Conservation (phyloP, 495 filamentous ascomycete genomes). For the Aspergillus diversus region DNA sequence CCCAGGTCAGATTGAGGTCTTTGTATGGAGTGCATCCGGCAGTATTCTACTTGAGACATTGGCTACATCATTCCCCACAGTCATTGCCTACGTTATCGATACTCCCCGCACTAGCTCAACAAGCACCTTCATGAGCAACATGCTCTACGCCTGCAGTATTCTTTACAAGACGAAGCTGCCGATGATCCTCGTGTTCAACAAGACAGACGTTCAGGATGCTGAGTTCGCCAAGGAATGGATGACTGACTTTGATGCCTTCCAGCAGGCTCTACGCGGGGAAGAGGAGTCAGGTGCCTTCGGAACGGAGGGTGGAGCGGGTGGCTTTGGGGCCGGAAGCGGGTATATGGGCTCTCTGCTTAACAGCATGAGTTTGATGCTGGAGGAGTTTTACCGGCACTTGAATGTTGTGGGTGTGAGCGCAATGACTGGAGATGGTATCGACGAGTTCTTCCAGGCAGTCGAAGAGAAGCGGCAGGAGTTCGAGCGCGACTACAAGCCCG, state of each 20-base stretch:
- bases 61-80: slow-evolving; percentile 90
- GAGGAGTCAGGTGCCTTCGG: slow-evolving; percentile 79
- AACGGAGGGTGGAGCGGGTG: slow-evolving; percentile 63
- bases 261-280: slow-evolving; percentile 77
- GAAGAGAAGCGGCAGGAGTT: slow-evolving; percentile 87
- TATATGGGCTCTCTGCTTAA: slow-evolving; percentile 98
- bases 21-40: slow-evolving; percentile 94
- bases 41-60: slow-evolving; percentile 92
- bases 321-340: slow-evolving; percentile 74
- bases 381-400: slow-evolving; percentile 95
- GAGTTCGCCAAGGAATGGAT: slow-evolving; percentile 98
- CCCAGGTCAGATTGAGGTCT: slow-evolving; percentile 97
- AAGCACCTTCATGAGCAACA: slow-evolving; percentile 98
- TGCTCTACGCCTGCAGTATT: slow-evolving; percentile 98
- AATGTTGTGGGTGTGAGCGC: slow-evolving; percentile 91
- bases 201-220: slow-evolving; percentile 92
- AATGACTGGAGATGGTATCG: slow-evolving; percentile 88
- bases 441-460: slow-evolving; percentile 91
- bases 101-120: slow-evolving; percentile 91
- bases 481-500: slow-evolving; percentile 86
- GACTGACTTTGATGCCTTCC: slow-evolving; percentile 97
- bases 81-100: slow-evolving; percentile 96
- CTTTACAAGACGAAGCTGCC: slow-evolving; percentile 97
- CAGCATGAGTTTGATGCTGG: slow-evolving; percentile 96
- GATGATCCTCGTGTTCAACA: slow-evolving; percentile 99